Conservation (phyloP, 345 rosid species). For the Dimocarpus longan region DNA sequence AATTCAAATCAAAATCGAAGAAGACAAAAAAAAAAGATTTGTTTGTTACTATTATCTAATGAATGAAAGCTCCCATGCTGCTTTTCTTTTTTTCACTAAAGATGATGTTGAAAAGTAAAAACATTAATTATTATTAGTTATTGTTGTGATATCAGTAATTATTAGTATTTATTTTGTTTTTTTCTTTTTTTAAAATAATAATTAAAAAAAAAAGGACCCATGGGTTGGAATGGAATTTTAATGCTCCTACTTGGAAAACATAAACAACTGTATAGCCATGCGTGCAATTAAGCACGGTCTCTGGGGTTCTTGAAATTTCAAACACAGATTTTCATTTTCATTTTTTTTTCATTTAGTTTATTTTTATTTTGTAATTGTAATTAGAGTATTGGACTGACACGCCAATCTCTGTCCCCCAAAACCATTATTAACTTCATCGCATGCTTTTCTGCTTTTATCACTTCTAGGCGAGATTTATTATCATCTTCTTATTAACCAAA, state of each 20-base stretch:
- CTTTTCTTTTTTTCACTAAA: not conserved
- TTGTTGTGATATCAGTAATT: not conserved
- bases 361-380: not conserved
- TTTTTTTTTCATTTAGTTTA: no score
- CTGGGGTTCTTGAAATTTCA: conserved; percentile 2
- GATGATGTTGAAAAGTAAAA: not conserved
- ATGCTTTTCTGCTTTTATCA: conserved; percentile 1
- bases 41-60: not conserved
- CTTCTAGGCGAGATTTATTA: not conserved
- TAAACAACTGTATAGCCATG: not conserved
- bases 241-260: not conserved
- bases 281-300: conserved; percentile 25
- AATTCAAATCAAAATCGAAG: no score
- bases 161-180: not conserved
- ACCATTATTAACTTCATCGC: conserved; percentile 18
- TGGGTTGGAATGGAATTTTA: not conserved
- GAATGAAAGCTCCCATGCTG: not conserved
- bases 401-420: not conserved
- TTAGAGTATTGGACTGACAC: not conserved
- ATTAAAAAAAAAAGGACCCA: not conserved
- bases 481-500: not conserved
- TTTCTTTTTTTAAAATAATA: not conserved
- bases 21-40: no score
- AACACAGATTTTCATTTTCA: not conserved
- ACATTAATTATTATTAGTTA: not conserved